phyloP scores from a whole-genome alignment of 352 stramenopile genomes.

The Peronospora destructor region DNA sequence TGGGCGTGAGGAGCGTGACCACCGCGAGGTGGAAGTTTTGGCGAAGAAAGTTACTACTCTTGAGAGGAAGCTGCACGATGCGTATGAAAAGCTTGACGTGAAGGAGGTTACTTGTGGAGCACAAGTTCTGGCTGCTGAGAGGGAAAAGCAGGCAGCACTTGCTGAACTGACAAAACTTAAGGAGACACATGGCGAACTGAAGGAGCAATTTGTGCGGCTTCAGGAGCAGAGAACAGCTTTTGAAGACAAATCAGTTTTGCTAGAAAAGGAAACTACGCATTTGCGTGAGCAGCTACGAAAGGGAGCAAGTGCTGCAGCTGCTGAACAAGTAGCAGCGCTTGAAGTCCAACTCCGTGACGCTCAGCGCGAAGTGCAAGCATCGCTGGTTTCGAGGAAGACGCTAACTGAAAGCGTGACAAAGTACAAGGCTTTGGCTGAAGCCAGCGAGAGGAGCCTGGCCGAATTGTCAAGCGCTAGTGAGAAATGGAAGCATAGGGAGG shows the following conservation, averaged over 20 bases:
- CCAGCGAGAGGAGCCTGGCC: slow-evolving; percentile 58
- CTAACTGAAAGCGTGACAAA: slow-evolving; percentile 54
- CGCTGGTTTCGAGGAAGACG: slow-evolving; percentile 50
- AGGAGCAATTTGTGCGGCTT: slow-evolving; percentile 41
- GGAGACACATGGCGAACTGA: slow-evolving; percentile 27
- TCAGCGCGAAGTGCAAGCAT: slow-evolving; percentile 51
- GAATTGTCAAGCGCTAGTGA: slow-evolving; percentile 58
- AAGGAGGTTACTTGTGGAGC: slow-evolving; percentile 46
- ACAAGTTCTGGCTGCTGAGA: slow-evolving; percentile 39
- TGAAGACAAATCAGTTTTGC: slow-evolving; percentile 34
- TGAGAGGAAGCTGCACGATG: slow-evolving; percentile 52
- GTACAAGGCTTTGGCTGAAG: slow-evolving; percentile 74
- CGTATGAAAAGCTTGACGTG: slow-evolving; percentile 55
- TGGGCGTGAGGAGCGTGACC: slow-evolving; percentile 50
- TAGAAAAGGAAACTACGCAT: slow-evolving; percentile 55
- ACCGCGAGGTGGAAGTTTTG: slow-evolving; percentile 39
- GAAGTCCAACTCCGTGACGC: slow-evolving; percentile 57
- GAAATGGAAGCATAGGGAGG: slow-evolving; percentile 50
- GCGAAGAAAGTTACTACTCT: slow-evolving; percentile 39
- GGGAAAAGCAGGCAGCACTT: slow-evolving; percentile 52
- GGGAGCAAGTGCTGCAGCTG: slow-evolving; percentile 44
- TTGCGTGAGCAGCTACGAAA: slow-evolving; percentile 58
- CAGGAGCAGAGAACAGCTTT: slow-evolving; percentile 47
- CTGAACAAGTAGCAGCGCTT: slow-evolving; percentile 52
- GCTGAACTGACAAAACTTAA: slow-evolving; percentile 37